Evolutionary conservation across 169 alveolate genomes (phyloP).

Genomic region (Perkinsus chesapeaki): DNA sequence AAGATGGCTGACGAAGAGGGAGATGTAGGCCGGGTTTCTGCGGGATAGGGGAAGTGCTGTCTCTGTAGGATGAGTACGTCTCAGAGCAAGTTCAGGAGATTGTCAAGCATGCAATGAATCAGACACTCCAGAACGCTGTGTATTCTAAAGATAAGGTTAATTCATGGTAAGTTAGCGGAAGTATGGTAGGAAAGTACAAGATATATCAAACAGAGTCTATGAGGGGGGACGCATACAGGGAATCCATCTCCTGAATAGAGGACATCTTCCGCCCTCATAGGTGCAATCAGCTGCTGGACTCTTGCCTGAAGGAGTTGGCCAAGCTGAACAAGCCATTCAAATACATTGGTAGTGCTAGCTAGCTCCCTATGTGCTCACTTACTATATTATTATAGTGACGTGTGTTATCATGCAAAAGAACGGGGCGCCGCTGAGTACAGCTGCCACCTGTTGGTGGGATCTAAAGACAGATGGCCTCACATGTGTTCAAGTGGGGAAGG

Average conservation of each 20-base stretch:
- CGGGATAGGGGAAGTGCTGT: not conserved
- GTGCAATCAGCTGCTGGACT: conserved; percentile 46
- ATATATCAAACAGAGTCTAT: too few relatives aligned
- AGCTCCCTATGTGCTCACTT: not conserved
- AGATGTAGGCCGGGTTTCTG: not conserved
- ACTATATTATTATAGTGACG: conserved; percentile 35
- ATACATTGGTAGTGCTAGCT: conserved; percentile 37
- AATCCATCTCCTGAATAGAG: too few relatives aligned
- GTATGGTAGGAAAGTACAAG: too few relatives aligned
- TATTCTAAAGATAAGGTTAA: conserved; percentile 55
- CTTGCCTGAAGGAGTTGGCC: conserved; percentile 56
- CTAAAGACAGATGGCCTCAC: conserved; percentile 60
- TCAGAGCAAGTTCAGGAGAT: conserved; percentile 48
- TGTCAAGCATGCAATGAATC: conserved; percentile 45
- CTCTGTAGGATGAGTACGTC: conserved; percentile 39
- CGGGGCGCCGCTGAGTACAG: conserved; percentile 61
- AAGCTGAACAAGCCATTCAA: conserved; percentile 59
- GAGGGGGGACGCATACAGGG: too few relatives aligned
- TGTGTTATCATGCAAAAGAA: conserved; percentile 58
- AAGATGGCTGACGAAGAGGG: not conserved
- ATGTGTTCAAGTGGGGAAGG: conserved; percentile 53
- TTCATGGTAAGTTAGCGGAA: conserved; percentile 41
- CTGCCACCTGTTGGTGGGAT: conserved; percentile 65
- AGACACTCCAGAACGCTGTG: conserved; percentile 39
- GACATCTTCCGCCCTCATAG: too few relatives aligned